Conservation (phyloP, 495 filamentous ascomycete species). For the Hypoxylon fuscum region DNA sequence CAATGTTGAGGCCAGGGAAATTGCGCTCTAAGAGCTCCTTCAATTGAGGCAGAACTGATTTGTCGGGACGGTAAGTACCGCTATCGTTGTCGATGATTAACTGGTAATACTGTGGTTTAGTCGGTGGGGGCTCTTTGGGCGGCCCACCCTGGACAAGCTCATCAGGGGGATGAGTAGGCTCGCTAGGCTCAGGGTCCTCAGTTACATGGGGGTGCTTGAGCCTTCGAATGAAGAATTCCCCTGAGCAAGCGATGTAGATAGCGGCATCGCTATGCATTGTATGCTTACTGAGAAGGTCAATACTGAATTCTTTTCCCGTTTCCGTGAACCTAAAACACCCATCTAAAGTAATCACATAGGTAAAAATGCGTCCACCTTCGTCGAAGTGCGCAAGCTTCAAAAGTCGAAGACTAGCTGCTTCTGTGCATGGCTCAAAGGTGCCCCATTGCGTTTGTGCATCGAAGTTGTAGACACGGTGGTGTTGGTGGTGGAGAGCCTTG, state of each 20-base stretch:
- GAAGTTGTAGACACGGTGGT: slow-evolving; percentile 87
- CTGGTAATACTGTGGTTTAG: slow-evolving; percentile 76
- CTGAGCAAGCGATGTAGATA: slow-evolving; percentile 87
- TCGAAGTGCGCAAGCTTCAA: slow-evolving; percentile 87
- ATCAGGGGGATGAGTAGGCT: slow-evolving; percentile 40
- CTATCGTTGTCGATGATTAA: slow-evolving; percentile 94
- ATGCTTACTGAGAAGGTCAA: slow-evolving; percentile 91
- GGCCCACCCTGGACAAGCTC: slow-evolving; percentile 47
- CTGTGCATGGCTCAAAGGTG: slow-evolving; percentile 55
- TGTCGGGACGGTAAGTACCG: slow-evolving; percentile 90
- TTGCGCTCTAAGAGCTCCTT: slow-evolving; percentile 72
- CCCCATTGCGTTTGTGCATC: slow-evolving; percentile 77
- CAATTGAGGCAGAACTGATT: slow-evolving; percentile 73
- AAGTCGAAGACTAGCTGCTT: slow-evolving; percentile 77
- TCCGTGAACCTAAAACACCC: slow-evolving; percentile 88
- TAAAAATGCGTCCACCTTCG: slow-evolving; percentile 85
- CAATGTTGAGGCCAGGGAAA: slow-evolving; percentile 77
- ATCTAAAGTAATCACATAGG: slow-evolving; percentile 91
- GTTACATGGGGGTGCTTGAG: slow-evolving; percentile 44
- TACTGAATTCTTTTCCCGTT: slow-evolving; percentile 92
- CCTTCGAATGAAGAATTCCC: slow-evolving; percentile 90
- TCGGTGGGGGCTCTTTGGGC: slow-evolving; percentile 52
- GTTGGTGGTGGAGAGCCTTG: slow-evolving; percentile 88
- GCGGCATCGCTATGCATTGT: slow-evolving; percentile 94
- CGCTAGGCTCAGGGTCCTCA: slow-evolving; percentile 25